These are phyloP conservation scores for Phoma sp. DNA, from an alignment of 2,329 filamentous ascomycete genomes.

Conservation along the genomic window DNA sequence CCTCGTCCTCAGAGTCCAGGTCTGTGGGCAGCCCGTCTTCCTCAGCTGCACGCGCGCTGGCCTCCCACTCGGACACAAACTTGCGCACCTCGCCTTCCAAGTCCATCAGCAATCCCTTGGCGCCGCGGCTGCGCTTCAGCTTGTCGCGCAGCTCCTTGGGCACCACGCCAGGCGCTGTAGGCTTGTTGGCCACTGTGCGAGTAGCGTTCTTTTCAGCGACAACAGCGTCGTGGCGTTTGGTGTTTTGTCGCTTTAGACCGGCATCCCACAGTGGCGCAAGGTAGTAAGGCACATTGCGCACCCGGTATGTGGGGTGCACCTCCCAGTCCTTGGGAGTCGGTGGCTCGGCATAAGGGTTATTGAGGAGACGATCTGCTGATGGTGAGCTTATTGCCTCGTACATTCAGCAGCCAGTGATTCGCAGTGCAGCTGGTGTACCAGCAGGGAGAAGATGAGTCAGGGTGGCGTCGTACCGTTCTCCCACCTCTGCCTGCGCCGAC, in stretches of 20 bases:
- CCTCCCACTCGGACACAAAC: conserved; percentile 71
- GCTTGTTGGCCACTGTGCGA: conserved; percentile 48
- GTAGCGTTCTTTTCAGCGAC: conserved; percentile 42
- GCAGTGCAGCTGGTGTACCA: background rate
- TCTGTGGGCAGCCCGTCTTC: conserved; percentile 52
- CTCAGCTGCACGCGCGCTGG: conserved; percentile 58
- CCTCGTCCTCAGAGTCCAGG: conserved; percentile 72
- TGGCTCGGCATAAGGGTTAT: conserved; percentile 84
- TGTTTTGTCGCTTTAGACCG: conserved; percentile 51
- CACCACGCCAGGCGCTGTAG: conserved; percentile 60
- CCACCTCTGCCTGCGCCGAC: conserved; percentile 83
- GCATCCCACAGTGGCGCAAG: conserved; percentile 85
- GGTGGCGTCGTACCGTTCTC: conserved; percentile 74
- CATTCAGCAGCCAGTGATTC: background rate
- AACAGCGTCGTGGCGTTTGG: conserved; percentile 50
- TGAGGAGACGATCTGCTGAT: conserved; percentile 76
- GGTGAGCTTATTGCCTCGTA: background rate
- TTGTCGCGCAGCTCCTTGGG: conserved; percentile 80
- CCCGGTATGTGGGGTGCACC: conserved; percentile 78
- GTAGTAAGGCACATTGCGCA: conserved; percentile 83
- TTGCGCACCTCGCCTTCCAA: conserved; percentile 83
- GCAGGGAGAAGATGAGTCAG: background rate
- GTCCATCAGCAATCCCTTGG: conserved; percentile 79
- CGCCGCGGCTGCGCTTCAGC: conserved; percentile 78
- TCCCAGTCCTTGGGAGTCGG: conserved; percentile 84